Conservation (phyloP, 805 yeast species). For the Metschnikowia borealis region DNA sequence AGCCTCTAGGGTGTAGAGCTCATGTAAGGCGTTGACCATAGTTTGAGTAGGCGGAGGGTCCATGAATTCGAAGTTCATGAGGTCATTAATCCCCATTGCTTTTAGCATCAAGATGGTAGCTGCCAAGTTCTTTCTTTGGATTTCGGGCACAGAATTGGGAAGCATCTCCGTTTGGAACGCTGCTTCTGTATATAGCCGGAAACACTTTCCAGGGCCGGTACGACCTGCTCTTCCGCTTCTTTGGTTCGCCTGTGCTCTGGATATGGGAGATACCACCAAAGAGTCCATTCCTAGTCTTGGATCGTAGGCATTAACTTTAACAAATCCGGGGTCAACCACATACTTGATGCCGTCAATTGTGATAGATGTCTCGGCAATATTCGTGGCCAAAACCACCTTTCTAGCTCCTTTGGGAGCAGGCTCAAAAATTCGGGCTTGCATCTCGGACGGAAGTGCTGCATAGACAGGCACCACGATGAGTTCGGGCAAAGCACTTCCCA, state of each 20-base stretch:
- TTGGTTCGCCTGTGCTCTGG: constrained; percentile 94
- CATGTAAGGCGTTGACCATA: constrained; percentile 74
- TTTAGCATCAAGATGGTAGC: constrained; percentile 80
- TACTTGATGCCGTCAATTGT: constrained; percentile 91
- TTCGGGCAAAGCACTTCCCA: constrained; percentile 63
- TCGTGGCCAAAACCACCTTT: constrained; percentile 90
- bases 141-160: constrained; percentile 82
- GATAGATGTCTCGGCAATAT: constrained; percentile 95
- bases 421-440: constrained; percentile 84
- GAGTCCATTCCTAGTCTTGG: constrained; percentile 90
- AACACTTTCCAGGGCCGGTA: constrained; percentile 94
- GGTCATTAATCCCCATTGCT: constrained; percentile 85
- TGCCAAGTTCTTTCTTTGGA: constrained; percentile 81
- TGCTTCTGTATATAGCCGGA: constrained; percentile 79
- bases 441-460: constrained; percentile 85
- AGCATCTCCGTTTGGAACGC: constrained; percentile 77
- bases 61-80: constrained; percentile 81
- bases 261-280: constrained; percentile 75
- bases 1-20: constrained; percentile 78
- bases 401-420: constrained; percentile 80
- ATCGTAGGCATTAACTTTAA: constrained; percentile 84
- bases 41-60: constrained; percentile 83
- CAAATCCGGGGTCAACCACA: constrained; percentile 94
- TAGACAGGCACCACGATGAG: constrained; percentile 81
- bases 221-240: constrained; percentile 97